A percentile compares a stretch with the other conserved stretches of the same genome.
These are phyloP conservation scores for Warburgia ugandensis DNA, from an alignment of 164 flowering plant species.

Conservation along the genomic window DNA sequence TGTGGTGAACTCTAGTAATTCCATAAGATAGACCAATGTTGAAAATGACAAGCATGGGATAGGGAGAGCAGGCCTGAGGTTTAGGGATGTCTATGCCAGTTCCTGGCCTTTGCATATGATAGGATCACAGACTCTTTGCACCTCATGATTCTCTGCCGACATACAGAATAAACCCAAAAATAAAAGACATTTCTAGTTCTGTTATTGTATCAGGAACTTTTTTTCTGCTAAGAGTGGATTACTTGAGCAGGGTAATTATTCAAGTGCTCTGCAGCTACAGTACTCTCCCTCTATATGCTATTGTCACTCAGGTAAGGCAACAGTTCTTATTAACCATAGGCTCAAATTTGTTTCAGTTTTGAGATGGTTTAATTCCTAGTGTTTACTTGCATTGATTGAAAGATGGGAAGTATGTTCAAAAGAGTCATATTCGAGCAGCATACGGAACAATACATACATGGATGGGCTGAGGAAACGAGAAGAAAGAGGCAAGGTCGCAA, in stretches of 20 bases:
- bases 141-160: background rate
- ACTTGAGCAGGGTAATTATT: conserved; percentile 44
- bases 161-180: background rate
- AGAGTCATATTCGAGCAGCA: conserved; percentile 59
- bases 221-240: background rate
- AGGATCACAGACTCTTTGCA: background rate
- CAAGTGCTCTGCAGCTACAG: conserved; percentile 93
- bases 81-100: no score
- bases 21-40: no score
- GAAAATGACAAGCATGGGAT: no score
- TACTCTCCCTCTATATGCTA: conserved; percentile 86
- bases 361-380: background rate
- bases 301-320: conserved; percentile 79
- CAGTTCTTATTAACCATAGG: background rate
- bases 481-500: conserved; percentile 1
- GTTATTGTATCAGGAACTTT: background rate
- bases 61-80: no score
- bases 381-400: background rate
- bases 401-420: conserved; percentile 89
- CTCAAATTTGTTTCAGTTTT: background rate
- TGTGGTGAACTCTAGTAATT: no score
- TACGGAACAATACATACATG: conserved; percentile 25
- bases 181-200: background rate
- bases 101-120: background rate
- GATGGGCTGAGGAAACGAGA: conserved; percentile 14